Base-by-base conservation (phyloP, 2,329 filamentous ascomycete genomes). In the Cytospora paraplurivora region DNA sequence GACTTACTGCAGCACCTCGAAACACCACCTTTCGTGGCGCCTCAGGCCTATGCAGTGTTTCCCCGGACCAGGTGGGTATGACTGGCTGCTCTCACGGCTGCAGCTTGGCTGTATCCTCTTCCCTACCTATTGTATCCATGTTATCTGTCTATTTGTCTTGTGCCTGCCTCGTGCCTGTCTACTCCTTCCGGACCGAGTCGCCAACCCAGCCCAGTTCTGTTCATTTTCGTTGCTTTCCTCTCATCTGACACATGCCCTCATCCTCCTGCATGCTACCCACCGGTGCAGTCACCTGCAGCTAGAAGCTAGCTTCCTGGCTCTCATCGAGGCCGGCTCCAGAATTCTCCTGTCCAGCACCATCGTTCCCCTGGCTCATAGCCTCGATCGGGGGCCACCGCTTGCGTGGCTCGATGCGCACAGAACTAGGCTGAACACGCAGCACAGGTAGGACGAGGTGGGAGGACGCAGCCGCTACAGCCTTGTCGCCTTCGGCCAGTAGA, bases 401-500 rank as follows among this genome's bases (percentile, higher is more conserved):
- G 59, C 49, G 27, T 47, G n/a, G 44, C 44, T 47, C 8, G 7
- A 21, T 47, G 38, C 41, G 33, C 51, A 53, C 51, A 61, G 38
- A 44, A 37, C 15, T 61, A 61, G 59, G 51, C 59, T 61, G 51
- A 38, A 49, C 49, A n/a, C 41, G 51, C 59, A 32, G 11, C 35
- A 60, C 11, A 61, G 12, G 61, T 60, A 58, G 33, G 64, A 66
- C 64, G 27, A 59, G 56, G 50, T 47, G 59, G 33, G 59, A 55
- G 37, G 56, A 56, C 13, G 56, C 56, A 60, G 61, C 38, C 56
- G 47, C 59, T 63, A 62, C 62, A 66, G 64, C 62, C 64, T 66
- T 61, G 62, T 55, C 56, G 37, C 51, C 56, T 56, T 2, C 27
- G 35, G 52, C 55, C 51, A 38, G 17, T 27, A 49, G 47, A 56